Evolutionary conservation across 352 stramenopile genomes (phyloP).

Genomic region (Globisporangium cystogenes): DNA sequence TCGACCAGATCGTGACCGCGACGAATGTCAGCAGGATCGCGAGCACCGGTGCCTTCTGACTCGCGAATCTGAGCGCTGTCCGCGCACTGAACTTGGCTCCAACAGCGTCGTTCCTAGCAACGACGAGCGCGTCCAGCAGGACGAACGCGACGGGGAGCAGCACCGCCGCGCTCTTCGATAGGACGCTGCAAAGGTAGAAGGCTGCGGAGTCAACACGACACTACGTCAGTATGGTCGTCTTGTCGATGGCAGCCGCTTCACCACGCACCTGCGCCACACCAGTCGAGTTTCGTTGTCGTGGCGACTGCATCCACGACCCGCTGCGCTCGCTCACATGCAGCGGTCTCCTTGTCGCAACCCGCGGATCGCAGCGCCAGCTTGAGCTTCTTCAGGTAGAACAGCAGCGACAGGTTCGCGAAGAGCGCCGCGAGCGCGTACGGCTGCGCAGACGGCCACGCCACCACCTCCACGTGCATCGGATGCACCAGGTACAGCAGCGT

Average conservation of each 20-base stretch:
- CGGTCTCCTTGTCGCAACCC: not conserved
- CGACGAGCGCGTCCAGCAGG: constrained; percentile 1
- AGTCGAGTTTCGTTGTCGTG: not conserved
- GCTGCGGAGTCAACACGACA: not conserved
- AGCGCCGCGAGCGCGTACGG: constrained; percentile 53
- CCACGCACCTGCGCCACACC: constrained; percentile 3
- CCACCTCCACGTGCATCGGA: constrained; percentile 56
- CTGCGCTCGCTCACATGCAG: no score
- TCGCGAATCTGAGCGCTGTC: constrained; percentile 10
- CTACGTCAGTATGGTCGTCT: not conserved
- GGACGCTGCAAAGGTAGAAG: constrained; percentile 9
- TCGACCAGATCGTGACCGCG: constrained; percentile 36
- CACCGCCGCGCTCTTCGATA: constrained; percentile 9
- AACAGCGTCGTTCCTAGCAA: not conserved
- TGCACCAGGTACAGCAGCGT: constrained; percentile 52
- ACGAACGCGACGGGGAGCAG: constrained; percentile 6
- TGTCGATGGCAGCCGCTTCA: not conserved
- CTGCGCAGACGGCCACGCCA: constrained; percentile 65
- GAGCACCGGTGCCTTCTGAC: constrained; percentile 22
- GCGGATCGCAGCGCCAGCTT: not conserved
- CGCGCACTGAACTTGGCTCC: not conserved
- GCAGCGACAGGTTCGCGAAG: constrained; percentile 42
- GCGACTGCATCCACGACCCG: not conserved
- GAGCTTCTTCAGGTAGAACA: constrained; percentile 17
- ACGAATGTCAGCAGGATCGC: constrained; percentile 21